These are phyloP conservation scores for Mariannaea sp. DNA, from an alignment of 2,329 filamentous ascomycete genomes.

Conservation along the genomic window DNA sequence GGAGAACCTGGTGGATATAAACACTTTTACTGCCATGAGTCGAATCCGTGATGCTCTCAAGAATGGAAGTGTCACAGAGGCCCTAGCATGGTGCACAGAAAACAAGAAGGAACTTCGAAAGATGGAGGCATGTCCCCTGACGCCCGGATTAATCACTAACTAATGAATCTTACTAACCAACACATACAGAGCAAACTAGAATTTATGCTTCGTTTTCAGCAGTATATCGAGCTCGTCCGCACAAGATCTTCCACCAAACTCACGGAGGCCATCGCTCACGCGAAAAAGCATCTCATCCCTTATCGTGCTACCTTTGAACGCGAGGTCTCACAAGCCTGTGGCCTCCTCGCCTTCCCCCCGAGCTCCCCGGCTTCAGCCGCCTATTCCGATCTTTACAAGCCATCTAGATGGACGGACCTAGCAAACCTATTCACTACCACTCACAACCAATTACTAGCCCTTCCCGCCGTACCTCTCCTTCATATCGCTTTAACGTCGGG, in stretches of 20 bases:
- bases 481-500: constrained; percentile 91
- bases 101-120: constrained; percentile 93
- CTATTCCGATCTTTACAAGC: constrained; percentile 69
- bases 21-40: constrained; percentile 83
- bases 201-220: constrained; percentile 90
- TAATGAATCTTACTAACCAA: constrained; percentile 5
- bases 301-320: constrained; percentile 70
- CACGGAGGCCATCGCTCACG: constrained; percentile 79
- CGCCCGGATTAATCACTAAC: neutral
- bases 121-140: constrained; percentile 65
- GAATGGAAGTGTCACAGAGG: constrained; percentile 73
- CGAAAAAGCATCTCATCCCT: constrained; percentile 77
- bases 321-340: constrained; percentile 75
- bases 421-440: constrained; percentile 82
- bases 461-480: constrained; percentile 82
- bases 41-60: constrained; percentile 75
- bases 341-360: constrained; percentile 75
- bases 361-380: constrained; percentile 48
- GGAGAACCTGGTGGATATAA: constrained; percentile 81
- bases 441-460: constrained; percentile 82
- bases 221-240: constrained; percentile 90
- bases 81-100: constrained; percentile 87
- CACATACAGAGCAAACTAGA: constrained; percentile 75
- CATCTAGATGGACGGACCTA: constrained; percentile 74
- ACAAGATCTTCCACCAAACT: constrained; percentile 66